Base-by-base conservation (phyloP, 371 early-diverging fungal species). In the Mucor mucedo region DNA sequence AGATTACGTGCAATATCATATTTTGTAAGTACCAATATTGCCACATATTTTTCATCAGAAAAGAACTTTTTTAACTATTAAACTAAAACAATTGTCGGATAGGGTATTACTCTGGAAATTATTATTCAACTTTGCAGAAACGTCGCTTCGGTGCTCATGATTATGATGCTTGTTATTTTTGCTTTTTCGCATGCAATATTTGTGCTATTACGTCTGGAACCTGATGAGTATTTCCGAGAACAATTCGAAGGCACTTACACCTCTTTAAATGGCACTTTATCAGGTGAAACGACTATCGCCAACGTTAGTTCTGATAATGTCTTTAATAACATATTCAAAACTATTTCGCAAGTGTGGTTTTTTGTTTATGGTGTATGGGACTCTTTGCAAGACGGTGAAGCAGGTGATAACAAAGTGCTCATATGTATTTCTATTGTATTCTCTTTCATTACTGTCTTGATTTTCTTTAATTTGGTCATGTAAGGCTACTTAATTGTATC, bases 391-490 rank as follows among this genome's bases (percentile, higher is more conserved):
- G 41, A 30, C 14, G 66, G 66, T 4, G 50, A 60, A 10, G 60
- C 60, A 32, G 66, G 50, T 11, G 66, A 66, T 44, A 50, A 60
- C 38, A 48, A 11, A 4, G 55, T 66, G 55, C 40, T 55, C 2
- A 21, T 60, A 10, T 27, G 55, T 4, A 40, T 66, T 2, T 30
- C 56, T 2, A 60, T 66, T 16, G 3, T 50, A 2, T 66, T 60
- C 45, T 66, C 66, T 10, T 60, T 66, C 5, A 40, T 66, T 33
- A 55, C 55, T 2, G 55, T 59, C 0, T 50, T 66, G 11, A 55
- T 66, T 8, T 60, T 66, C n/a, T 55, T 55, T 29, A 66, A 66
- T 29, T 27, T 66, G 35, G 66, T 66, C 42, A 66, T 66, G 66
- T 66, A 60, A 38, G 65, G 21, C 21, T 21, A 21, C 21, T 21